Base-by-base conservation (phyloP, 768 basidiomycete genomes). In the Pisolithus microcarpus region DNA sequence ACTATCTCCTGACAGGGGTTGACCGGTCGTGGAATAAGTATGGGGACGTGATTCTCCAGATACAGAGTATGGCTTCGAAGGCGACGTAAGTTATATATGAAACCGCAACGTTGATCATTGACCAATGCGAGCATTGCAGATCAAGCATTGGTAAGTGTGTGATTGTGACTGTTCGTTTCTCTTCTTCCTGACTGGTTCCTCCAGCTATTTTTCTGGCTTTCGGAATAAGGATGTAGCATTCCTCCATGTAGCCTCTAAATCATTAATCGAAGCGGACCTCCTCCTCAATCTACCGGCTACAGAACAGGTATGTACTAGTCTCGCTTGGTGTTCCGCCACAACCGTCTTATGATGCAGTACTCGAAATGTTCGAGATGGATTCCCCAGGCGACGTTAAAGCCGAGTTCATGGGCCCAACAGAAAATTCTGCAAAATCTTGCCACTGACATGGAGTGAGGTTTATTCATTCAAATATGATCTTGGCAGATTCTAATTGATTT, bases 151-250 rank as follows among this genome's bases (percentile, higher is more conserved):
- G 78, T 80, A 52, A 16, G 63, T 55, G 36, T 13, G 4, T 37
- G 31, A 9, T 37, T 43, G 18, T 39, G 4, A 31, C 36, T 23
- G 18, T 44, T 4, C 7, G 6, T 23, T 1, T 50, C 3, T 24
- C 37, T n/a, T 21, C n/a, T n/a, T 5, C 21, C 38, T 28, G 26
- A n/a, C 16, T 21, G 28, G 46, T 38, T 34, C 49, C 5, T 23
- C 6, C 52, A 84, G 83, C 57, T 87, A 85, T 60, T 87, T 88
- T 62, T 72, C 82, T 9, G 84, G 84, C 1, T 78, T 80, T 60
- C 71, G 68, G 53, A 89, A 88, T 62, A 85, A 87, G 61, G 91
- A 94, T 48, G 79, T 93, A 13, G 87, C 90, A 0, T 91, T 90
- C 67, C 77, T 85, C 52, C 91, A 95, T 60, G 67, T 71, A 11